Evolutionary conservation across 2,329 filamentous ascomycete species (phyloP).

Genomic region (Alternaria sp.): DNA sequence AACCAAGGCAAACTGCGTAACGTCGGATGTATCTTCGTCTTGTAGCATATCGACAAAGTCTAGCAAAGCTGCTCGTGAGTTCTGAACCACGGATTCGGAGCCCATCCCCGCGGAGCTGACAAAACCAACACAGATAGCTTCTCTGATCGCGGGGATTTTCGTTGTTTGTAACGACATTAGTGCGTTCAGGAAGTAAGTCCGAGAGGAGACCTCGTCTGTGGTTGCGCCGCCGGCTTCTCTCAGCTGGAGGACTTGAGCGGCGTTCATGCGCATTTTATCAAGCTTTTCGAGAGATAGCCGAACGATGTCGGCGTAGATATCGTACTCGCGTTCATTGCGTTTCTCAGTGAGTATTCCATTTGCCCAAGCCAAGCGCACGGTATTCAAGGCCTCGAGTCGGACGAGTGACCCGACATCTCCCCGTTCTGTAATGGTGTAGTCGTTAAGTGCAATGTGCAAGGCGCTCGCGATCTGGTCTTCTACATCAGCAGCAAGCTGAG

Average conservation of each 20-base stretch:
- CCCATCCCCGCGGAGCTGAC: conserved; percentile 79
- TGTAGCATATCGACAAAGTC: conserved; percentile 46
- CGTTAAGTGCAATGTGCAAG: conserved; percentile 66
- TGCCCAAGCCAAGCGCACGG: conserved; percentile 59
- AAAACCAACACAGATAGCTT: conserved; percentile 67
- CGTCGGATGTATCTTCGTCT: not conserved
- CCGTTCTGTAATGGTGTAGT: conserved; percentile 88
- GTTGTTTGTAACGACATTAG: conserved; percentile 45
- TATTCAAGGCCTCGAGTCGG: conserved; percentile 76
- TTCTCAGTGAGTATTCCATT: conserved; percentile 20
- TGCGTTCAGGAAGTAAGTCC: conserved; percentile 63
- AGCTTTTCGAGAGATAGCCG: conserved; percentile 86
- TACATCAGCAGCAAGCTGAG: conserved; percentile 15
- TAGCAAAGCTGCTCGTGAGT: conserved; percentile 69
- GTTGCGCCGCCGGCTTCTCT: conserved; percentile 4
- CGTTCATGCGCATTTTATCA: conserved; percentile 73
- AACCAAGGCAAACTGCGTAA: conserved; percentile 27
- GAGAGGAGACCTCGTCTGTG: conserved; percentile 60
- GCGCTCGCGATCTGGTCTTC: conserved; percentile 36
- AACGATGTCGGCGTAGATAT: conserved; percentile 55
- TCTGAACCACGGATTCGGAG: conserved; percentile 75
- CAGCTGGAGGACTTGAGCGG: conserved; percentile 29
- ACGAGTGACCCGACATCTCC: conserved; percentile 91
- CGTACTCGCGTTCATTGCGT: conserved; percentile 15
- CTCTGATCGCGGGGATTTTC: conserved; percentile 17